Evolutionary conservation across 306 rosid genomes (phyloP).

Genomic region (Medicago ruthenica): DNA sequence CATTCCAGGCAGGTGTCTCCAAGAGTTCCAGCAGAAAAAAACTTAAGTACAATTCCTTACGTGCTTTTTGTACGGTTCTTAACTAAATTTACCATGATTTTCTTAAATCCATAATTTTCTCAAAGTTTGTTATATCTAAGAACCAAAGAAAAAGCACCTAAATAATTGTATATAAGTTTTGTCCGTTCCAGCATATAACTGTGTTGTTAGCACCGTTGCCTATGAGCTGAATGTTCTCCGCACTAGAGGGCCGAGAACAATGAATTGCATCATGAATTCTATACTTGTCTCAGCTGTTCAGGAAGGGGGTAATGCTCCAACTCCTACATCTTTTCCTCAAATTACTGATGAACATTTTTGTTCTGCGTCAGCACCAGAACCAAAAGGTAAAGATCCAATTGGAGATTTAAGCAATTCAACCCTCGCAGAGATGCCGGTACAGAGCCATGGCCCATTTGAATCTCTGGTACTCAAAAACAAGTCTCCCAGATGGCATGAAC

Average conservation of each 20-base stretch:
- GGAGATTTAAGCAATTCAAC: slow-evolving; percentile 46
- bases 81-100: too few relatives aligned
- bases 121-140: too few relatives aligned
- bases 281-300: slow-evolving; percentile 60
- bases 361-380: slow-evolving; percentile 43
- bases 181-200: slow-evolving; percentile 75
- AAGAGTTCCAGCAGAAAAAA: slow-evolving; percentile 72
- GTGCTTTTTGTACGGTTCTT: too few relatives aligned
- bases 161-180: too few relatives aligned
- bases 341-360: slow-evolving; percentile 49
- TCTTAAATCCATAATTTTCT: too few relatives aligned
- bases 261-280: too few relatives aligned
- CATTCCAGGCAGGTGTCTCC: slow-evolving; percentile 74
- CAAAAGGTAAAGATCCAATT: slow-evolving; percentile 55
- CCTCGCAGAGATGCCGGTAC: slow-evolving; percentile 35
- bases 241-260: slow-evolving; percentile 73
- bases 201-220: slow-evolving; percentile 57
- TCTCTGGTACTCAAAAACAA: slow-evolving; percentile 73
- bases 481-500: slow-evolving; percentile 95
- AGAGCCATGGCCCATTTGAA: slow-evolving; percentile 48
- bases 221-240: slow-evolving; percentile 68
- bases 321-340: slow-evolving; percentile 57
- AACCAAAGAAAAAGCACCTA: too few relatives aligned
- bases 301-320: slow-evolving; percentile 82
- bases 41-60: too few relatives aligned